A percentile compares a stretch with the other conserved stretches of the same genome.
Evolutionary conservation across 768 basidiomycete species (phyloP).

Genomic region (Suillus discolor): DNA sequence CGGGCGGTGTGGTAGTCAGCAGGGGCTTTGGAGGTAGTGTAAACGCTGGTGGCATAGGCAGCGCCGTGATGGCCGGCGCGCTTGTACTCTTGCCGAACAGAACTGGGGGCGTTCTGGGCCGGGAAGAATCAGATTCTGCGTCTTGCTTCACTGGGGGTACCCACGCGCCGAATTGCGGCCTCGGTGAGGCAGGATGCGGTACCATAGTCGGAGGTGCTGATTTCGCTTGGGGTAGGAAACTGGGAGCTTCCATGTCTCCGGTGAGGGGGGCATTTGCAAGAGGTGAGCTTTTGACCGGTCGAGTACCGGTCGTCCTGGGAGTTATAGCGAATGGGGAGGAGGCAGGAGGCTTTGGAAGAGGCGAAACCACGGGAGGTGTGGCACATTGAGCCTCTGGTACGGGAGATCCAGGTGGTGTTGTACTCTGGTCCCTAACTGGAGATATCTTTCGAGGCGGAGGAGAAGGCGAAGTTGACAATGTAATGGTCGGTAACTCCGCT

Average conservation of each 20-base stretch:
- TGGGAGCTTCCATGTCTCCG: conserved; percentile 39
- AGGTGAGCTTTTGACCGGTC: conserved; percentile 77
- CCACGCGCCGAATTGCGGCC: conserved; percentile 39
- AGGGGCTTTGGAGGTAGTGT: conserved; percentile 13
- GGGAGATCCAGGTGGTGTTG: conserved; percentile 71
- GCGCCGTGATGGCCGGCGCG: conserved; percentile 14
- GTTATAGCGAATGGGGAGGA: conserved; percentile 45
- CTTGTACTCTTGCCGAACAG: conserved; percentile 37
- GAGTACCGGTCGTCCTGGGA: conserved; percentile 57
- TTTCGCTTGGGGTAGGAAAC: conserved; percentile 17
- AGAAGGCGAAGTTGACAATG: conserved; percentile 36
- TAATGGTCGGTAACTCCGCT: conserved; percentile 48
- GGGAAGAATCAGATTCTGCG: conserved; percentile 24
- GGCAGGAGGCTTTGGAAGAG: conserved; percentile 21
- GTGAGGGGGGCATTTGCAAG: conserved; percentile 58
- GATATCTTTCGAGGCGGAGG: conserved; percentile 31
- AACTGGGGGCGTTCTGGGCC: conserved; percentile 53
- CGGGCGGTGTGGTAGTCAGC: conserved; percentile 10
- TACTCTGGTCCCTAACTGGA: conserved; percentile 45
- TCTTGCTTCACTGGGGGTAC: conserved; percentile 25
- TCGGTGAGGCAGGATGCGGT: conserved; percentile 44
- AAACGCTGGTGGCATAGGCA: conserved; percentile 12
- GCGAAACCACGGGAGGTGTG: conserved; percentile 17
- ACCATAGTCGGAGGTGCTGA: conserved; percentile 27
- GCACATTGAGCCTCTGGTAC: conserved; percentile 38